Conservation (phyloP, 2,329 filamentous ascomycete genomes). For the Aureobasidium sp. region DNA sequence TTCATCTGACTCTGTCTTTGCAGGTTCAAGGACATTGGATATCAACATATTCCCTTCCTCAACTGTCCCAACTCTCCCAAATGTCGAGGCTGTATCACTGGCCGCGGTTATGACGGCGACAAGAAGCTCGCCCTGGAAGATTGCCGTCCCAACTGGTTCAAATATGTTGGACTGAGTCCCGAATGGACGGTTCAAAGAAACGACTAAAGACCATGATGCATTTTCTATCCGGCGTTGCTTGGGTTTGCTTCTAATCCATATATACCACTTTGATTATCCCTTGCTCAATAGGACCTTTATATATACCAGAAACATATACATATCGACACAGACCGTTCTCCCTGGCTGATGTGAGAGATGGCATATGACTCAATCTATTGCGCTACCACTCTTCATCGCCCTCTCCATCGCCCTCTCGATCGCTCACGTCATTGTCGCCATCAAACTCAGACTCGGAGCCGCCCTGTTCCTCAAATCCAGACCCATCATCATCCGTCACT, state of each 20-base stretch:
- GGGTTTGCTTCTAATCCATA: not conserved
- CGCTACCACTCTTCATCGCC: not conserved
- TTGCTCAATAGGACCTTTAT: not conserved
- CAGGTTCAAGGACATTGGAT: constrained; percentile 98
- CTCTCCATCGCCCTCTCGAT: not conserved
- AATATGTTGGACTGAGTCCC: constrained; percentile 75
- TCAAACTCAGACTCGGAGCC: not conserved
- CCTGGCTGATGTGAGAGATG: no score
- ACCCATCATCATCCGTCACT: not conserved
- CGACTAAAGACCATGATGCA: not conserved
- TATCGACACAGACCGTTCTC: no score
- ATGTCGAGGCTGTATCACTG: constrained; percentile 79
- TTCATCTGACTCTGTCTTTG: not conserved
- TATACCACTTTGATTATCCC: constrained; percentile 1
- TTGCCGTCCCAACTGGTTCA: constrained; percentile 95
- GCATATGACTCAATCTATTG: no score
- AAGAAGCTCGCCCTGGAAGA: constrained; percentile 82
- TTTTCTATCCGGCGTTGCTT: not conserved
- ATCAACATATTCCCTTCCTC: constrained; percentile 97
- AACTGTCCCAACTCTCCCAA: constrained; percentile 97
- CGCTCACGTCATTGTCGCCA: not conserved
- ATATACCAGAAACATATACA: not conserved
- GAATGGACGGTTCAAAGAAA: constrained; percentile 17
- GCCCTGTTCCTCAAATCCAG: not conserved
- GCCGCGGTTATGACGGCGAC: constrained; percentile 83